Percentiles rank a stretch among this genome's conserved stretches.
Conservation (phyloP, 2,329 filamentous ascomycete genomes). For the Ilyonectria mors-panacis region DNA sequence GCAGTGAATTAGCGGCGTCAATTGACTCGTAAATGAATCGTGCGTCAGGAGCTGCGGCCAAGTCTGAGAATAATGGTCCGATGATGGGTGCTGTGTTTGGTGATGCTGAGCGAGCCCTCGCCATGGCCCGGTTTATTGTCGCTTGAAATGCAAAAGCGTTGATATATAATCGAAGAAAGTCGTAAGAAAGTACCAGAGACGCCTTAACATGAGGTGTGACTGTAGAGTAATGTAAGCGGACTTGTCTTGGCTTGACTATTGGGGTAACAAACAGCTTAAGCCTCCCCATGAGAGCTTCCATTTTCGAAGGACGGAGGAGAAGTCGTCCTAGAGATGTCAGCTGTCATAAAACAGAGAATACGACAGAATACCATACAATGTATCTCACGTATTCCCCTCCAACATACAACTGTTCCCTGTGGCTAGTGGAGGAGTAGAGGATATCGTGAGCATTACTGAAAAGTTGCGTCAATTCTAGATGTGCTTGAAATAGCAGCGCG, state of each 20-base stretch:
- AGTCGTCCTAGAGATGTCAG: conserved; percentile 67
- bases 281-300: conserved; percentile 82
- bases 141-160: conserved; percentile 85
- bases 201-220: conserved; percentile 77
- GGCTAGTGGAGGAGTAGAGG: conserved; percentile 79
- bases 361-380: conserved; percentile 58
- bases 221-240: conserved; percentile 41
- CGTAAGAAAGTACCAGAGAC: conserved; percentile 78
- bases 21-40: conserved; percentile 78
- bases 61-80: conserved; percentile 64
- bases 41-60: conserved; percentile 73
- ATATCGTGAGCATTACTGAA: conserved; percentile 83
- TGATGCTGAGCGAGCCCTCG: conserved; percentile 51
- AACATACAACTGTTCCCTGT: conserved; percentile 78
- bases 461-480: conserved; percentile 78
- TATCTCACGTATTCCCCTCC: conserved; percentile 82
- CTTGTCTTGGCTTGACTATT: background rate
- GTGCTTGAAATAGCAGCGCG: conserved; percentile 78
- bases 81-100: conserved; percentile 52
- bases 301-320: conserved; percentile 76
- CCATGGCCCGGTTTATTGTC: conserved; percentile 67
- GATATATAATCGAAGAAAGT: conserved; percentile 81
- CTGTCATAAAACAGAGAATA: fast-evolving
- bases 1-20: conserved; percentile 73
- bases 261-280: conserved; percentile 66